These are phyloP conservation scores for Rusavskia elegans DNA, from an alignment of 495 filamentous ascomycete species.

Conservation along the genomic window DNA sequence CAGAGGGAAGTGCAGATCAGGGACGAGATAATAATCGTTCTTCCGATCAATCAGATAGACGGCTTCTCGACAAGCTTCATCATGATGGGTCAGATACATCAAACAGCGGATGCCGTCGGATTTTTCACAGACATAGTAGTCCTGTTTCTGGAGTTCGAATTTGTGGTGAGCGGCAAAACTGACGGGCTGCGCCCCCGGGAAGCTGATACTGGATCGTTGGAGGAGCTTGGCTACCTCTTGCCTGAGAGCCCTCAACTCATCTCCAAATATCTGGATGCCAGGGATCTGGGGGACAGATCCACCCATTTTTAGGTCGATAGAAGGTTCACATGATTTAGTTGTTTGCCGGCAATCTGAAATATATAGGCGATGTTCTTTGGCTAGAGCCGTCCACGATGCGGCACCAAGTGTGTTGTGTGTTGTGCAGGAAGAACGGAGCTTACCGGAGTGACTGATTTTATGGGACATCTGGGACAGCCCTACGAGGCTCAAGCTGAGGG, in stretches of 20 bases:
- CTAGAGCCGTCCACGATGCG: too few species aligned
- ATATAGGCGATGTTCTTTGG: too few species aligned
- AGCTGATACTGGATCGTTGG: conserved; percentile 43
- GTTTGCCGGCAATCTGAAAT: too few species aligned
- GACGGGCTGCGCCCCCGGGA: conserved; percentile 91
- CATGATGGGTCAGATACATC: conserved; percentile 59
- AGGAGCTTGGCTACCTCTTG: conserved; percentile 63
- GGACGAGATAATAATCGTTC: conserved; percentile 87
- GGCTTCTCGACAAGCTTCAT: conserved; percentile 33
- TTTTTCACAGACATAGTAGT: conserved; percentile 98
- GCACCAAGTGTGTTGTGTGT: too few species aligned
- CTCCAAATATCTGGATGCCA: conserved; percentile 46
- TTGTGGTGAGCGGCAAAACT: conserved; percentile 71
- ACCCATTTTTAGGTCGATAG: conserved; percentile 1
- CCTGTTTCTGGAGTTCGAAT: conserved; percentile 54
- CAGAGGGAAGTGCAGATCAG: conserved; percentile 64
- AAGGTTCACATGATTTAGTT: too few species aligned
- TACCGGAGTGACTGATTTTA: too few species aligned
- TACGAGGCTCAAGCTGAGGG: neutral
- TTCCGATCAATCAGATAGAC: conserved; percentile 88
- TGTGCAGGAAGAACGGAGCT: too few species aligned
- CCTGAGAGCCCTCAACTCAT: conserved; percentile 44
- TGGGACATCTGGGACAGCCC: neutral
- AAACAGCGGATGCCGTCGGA: conserved; percentile 92
- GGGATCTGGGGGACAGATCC: conserved; percentile 18